Percentiles rank a stretch among this genome's conserved stretches.
These are phyloP conservation scores for Fonsecaea nubica DNA, from an alignment of 2,329 filamentous ascomycete genomes.

Conservation along the genomic window DNA sequence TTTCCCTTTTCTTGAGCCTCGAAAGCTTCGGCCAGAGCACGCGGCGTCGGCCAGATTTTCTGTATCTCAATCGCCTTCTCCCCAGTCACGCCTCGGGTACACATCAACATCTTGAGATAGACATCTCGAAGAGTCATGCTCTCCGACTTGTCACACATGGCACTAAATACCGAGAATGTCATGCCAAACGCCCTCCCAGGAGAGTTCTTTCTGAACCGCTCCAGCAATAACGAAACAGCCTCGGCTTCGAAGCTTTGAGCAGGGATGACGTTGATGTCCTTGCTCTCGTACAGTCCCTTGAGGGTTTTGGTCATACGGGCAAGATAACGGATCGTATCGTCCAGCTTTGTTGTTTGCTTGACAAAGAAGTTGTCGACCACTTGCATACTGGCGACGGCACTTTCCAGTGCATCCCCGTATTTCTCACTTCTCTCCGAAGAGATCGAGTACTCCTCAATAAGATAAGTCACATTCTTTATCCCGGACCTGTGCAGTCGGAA, in stretches of 20 bases:
- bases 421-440: slow-evolving; percentile 60
- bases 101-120: slow-evolving; percentile 87
- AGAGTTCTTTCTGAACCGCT: slow-evolving; percentile 63
- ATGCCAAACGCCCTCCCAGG: slow-evolving; percentile 66
- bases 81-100: slow-evolving; percentile 73
- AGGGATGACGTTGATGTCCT: slow-evolving; percentile 35
- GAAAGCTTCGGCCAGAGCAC: slow-evolving; percentile 73
- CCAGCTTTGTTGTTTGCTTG: slow-evolving; percentile 75
- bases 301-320: slow-evolving; percentile 73
- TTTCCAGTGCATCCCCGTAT: slow-evolving; percentile 71
- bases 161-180: slow-evolving; percentile 74
- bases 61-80: slow-evolving; percentile 83
- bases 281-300: slow-evolving; percentile 63
- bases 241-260: slow-evolving; percentile 50
- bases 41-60: slow-evolving; percentile 76
- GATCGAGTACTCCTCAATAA: slow-evolving; percentile 75
- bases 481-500: slow-evolving; percentile 76
- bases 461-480: slow-evolving; percentile 76
- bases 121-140: slow-evolving; percentile 75
- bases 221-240: slow-evolving; percentile 71
- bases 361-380: slow-evolving; percentile 81
- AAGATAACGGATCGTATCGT: slow-evolving; percentile 79
- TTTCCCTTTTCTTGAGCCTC: slow-evolving; percentile 55
- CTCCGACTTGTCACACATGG: slow-evolving; percentile 76
- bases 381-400: slow-evolving; percentile 77